These are phyloP conservation scores for Fonsecaea multimorphosa DNA, from an alignment of 2,329 filamentous ascomycete genomes.

Conservation along the genomic window DNA sequence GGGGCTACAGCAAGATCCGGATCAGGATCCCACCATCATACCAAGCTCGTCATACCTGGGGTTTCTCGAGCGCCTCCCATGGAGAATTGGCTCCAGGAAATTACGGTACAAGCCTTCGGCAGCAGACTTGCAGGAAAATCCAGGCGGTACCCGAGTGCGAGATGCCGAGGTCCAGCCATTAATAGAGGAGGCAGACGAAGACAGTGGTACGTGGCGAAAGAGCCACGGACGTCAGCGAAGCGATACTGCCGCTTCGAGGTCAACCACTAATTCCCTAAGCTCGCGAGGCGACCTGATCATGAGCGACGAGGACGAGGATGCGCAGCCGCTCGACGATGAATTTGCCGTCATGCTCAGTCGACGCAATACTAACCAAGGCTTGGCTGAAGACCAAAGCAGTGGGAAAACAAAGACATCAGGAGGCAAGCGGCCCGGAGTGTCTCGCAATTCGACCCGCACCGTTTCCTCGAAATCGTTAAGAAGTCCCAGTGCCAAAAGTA, in stretches of 20 bases:
- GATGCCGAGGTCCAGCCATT: conserved; percentile 71
- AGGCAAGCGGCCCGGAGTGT: conserved; percentile 53
- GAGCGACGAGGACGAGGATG: conserved; percentile 84
- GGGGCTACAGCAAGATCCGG: conserved; percentile 62
- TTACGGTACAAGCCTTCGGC: conserved; percentile 88
- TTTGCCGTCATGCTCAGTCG: conserved; percentile 83
- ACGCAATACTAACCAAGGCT: conserved; percentile 61
- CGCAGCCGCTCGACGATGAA: conserved; percentile 89
- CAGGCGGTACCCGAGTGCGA: conserved; percentile 59
- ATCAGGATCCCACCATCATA: conserved; percentile 81
- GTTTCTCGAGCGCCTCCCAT: conserved; percentile 82
- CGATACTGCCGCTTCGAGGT: conserved; percentile 77
- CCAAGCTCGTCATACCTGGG: conserved; percentile 84
- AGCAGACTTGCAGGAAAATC: conserved; percentile 87
- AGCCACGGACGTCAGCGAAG: conserved; percentile 69
- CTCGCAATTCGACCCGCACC: conserved; percentile 54
- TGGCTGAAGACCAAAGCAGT: conserved; percentile 73
- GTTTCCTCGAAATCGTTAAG: conserved; percentile 52
- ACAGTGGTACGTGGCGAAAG: conserved; percentile 44
- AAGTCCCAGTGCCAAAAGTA: conserved; percentile 42
- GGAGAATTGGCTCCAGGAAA: conserved; percentile 77
- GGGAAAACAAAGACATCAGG: conserved; percentile 58
- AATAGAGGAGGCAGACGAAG: conserved; percentile 66
- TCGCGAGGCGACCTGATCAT: conserved; percentile 90
- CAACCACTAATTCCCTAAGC: conserved; percentile 83